phyloP scores from a whole-genome alignment of 768 basidiomycete species.

The Boletus rufocinnamomeus region DNA sequence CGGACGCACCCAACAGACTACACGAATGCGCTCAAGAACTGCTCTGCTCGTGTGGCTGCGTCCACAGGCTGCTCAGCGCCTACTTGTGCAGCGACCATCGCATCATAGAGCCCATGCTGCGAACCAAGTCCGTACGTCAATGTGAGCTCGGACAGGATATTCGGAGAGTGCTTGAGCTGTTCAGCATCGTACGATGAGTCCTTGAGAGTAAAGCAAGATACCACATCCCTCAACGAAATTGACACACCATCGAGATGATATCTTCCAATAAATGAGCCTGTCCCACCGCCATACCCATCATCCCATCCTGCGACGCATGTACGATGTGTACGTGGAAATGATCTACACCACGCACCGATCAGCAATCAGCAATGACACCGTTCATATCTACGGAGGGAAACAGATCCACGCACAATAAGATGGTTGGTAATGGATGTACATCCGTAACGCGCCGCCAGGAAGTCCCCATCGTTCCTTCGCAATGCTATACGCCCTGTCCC shows the following conservation, averaged over 20 bases:
- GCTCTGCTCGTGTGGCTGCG: not conserved
- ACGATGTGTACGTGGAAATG: slow-evolving; percentile 95
- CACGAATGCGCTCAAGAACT: not conserved
- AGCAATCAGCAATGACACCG: not conserved
- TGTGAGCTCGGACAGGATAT: slow-evolving; percentile 69
- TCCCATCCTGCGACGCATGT: slow-evolving; percentile 60
- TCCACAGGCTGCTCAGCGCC: not conserved
- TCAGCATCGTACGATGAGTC: slow-evolving; percentile 17
- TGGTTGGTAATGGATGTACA: slow-evolving; percentile 95
- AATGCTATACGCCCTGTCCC: slow-evolving; percentile 50
- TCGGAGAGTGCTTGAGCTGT: slow-evolving; percentile 63
- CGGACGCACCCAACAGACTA: not conserved
- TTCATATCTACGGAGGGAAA: not conserved
- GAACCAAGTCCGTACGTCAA: slow-evolving; percentile 83
- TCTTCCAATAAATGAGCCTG: slow-evolving; percentile 95
- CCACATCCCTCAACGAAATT: not conserved
- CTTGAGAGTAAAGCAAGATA: not conserved
- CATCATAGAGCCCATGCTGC: slow-evolving; percentile 67
- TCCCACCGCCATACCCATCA: slow-evolving; percentile 76
- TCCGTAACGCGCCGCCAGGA: slow-evolving; percentile 57
- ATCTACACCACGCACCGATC: slow-evolving; percentile 46
- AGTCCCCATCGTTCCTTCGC: slow-evolving; percentile 70
- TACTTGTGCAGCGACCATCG: slow-evolving; percentile 43
- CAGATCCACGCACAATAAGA: slow-evolving; percentile 72
- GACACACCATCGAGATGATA: slow-evolving; percentile 76